Base-by-base conservation (phyloP, 192 early-diverging fungal genomes). In the Coemansia sp. region DNA sequence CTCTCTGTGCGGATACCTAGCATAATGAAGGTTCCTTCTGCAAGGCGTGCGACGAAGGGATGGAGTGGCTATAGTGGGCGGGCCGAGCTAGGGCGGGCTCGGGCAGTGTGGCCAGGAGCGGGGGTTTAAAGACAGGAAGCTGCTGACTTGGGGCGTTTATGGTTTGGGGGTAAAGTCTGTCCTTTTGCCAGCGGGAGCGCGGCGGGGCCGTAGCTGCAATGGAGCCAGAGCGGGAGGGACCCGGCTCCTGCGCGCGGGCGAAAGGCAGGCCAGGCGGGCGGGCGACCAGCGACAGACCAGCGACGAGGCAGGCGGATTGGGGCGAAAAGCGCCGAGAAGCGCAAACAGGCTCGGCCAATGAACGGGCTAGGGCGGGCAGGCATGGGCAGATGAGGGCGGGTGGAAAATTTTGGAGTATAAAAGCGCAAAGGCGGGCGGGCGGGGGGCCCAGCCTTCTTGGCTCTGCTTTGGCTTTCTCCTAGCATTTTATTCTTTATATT, bases 1-100 rank as follows among this genome's bases (percentile, higher is more conserved):
- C 35, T 56, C 54, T 73, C 57, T 8, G 49, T 49, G 32, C 62
- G 69, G 36, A 38, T 19, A 21, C 41, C 58, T 12, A 60, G 27
- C 57, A 56, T 56, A 5, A 12, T 13, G n/a, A 35, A 5, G 11
- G 17, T 38, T 4, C 9, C 8, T 19, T 1, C 17, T 1, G 40
- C 3, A 42, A 11, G 23, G 13, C 3, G 22, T n/a, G 40, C 4
- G 2, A 19, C 19, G 7, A 16, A 5, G 35, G 6, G 17, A 37
- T 33, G 14, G 14, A n/a, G 2, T 5, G 14, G 32, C 32, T 13
- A 33, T n/a, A n/a, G n/a, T n/a, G n/a, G n/a, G n/a, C n/a, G n/a
- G n/a, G n/a, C n/a, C n/a, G n/a, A n/a, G n/a, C n/a, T n/a, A n/a
- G n/a, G n/a, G n/a, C n/a, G n/a, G n/a, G n/a, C n/a, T n/a, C n/a